A percentile compares a stretch with the other conserved stretches of the same genome.
These are phyloP conservation scores for Aspergillus proliferans DNA, from an alignment of 2,329 filamentous ascomycete genomes.

Conservation along the genomic window DNA sequence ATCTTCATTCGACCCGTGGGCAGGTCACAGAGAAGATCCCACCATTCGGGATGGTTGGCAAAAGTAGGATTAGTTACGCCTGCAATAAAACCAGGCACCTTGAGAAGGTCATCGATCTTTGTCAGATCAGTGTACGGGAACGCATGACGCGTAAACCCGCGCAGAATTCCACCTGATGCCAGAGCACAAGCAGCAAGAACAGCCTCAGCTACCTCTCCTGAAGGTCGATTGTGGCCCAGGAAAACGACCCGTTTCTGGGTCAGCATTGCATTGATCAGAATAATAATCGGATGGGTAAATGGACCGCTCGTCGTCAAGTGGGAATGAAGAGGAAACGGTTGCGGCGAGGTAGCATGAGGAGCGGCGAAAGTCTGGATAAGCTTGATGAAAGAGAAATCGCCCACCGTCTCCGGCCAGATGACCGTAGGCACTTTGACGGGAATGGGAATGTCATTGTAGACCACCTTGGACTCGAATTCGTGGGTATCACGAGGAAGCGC, in stretches of 20 bases:
- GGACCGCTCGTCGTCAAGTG: slow-evolving; percentile 90
- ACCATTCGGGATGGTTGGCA: slow-evolving; percentile 92
- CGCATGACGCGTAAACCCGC: slow-evolving; percentile 90
- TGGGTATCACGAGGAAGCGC: slow-evolving; percentile 87
- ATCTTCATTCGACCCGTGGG: slow-evolving; percentile 92
- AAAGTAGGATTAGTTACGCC: slow-evolving; percentile 97
- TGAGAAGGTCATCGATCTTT: slow-evolving; percentile 92
- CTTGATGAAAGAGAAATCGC: slow-evolving; percentile 95
- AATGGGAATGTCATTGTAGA: slow-evolving; percentile 94
- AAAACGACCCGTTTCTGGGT: slow-evolving; percentile 97
- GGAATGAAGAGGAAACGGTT: slow-evolving; percentile 78
- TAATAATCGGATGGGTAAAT: slow-evolving; percentile 87
- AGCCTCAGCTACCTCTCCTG: slow-evolving; percentile 94
- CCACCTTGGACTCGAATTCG: slow-evolving; percentile 90
- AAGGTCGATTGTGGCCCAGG: slow-evolving; percentile 88
- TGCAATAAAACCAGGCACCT: slow-evolving; percentile 94
- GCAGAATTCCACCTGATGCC: slow-evolving; percentile 82
- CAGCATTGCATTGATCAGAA: slow-evolving; percentile 86
- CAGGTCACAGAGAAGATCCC: slow-evolving; percentile 92
- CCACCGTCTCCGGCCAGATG: slow-evolving; percentile 89
- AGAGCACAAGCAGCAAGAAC: slow-evolving; percentile 94
- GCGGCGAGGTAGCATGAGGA: slow-evolving; percentile 72
- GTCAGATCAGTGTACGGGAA: slow-evolving; percentile 98
- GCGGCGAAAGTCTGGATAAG: slow-evolving; percentile 91
- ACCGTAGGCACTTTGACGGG: slow-evolving; percentile 95